phyloP scores from a whole-genome alignment of 2,329 filamentous ascomycete species.

The Alternaria sp. region DNA sequence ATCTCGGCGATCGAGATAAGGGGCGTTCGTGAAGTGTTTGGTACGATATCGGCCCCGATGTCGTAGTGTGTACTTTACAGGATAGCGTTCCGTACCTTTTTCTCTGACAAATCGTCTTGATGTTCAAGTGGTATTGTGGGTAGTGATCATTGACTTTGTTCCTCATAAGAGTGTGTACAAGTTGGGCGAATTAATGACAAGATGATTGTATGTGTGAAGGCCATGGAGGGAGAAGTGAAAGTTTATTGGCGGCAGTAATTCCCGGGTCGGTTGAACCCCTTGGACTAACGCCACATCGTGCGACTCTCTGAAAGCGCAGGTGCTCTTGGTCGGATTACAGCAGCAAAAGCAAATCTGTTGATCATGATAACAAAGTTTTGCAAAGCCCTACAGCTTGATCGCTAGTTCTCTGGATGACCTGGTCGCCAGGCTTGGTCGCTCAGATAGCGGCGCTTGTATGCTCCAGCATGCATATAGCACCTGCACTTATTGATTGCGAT shows the following conservation, averaged over 20 bases:
- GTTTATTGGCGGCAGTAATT: neutral
- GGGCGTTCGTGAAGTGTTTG: conserved; percentile 11
- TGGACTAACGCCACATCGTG: neutral
- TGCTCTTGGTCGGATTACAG: neutral
- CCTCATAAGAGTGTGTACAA: neutral
- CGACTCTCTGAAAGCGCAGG: neutral
- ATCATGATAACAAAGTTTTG: neutral
- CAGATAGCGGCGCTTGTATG: neutral
- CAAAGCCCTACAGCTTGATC: neutral
- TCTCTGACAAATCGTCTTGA: neutral
- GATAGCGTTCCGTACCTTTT: neutral
- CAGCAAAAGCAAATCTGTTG: conserved; percentile 1
- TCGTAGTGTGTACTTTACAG: conserved; percentile 13
- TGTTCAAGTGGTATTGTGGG: neutral
- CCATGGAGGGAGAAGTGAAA: neutral
- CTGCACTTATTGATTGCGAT: conserved; percentile 1
- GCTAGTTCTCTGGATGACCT: neutral
- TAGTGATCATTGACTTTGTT: neutral
- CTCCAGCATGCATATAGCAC: neutral
- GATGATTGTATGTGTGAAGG: neutral
- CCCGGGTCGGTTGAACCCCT: neutral
- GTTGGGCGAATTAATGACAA: neutral
- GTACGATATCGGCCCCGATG: conserved; percentile 11
- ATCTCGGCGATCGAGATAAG: neutral
- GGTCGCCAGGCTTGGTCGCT: neutral